Base-by-base conservation (phyloP, 2,329 filamentous ascomycete genomes). In the Microthyrium microscopicum region DNA sequence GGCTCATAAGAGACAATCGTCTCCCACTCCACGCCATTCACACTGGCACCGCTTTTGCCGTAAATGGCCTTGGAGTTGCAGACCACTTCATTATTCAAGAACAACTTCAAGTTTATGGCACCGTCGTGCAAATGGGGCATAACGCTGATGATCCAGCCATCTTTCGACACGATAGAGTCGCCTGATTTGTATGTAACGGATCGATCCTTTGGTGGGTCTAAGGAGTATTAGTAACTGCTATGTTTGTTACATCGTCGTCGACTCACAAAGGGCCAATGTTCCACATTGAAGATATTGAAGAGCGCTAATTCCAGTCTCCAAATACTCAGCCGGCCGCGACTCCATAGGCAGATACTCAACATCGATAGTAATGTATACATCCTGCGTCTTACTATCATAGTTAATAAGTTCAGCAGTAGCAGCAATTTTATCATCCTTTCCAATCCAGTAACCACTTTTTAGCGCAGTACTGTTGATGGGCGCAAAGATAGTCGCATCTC, bases 1-100 rank as follows among this genome's bases (percentile, higher is more conserved):
- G 20, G 16, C 3, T 19, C 25, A n/a, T 36, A 36, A 5, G 34
- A 12, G 8, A 21, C 20, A 13, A 36, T 36, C 20, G 34, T 36
- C 22, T 36, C 34, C 34, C 34, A 36, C 16, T 29, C 24, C 22
- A 34, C 11, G 9, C 34, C 34, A 16, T 33, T 26, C 22, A 36
- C 19, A 19, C 29, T 29, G 22, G 32, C 29, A 18, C 34, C 34
- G 19, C 20, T 22, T 11, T 8, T 19, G 17, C 31, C 31, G 17
- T 36, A 36, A 5, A 26, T 17, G 20, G 34, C 34, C 6, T 27
- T n/a, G 8, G 29, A 4, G 13, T 16, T 21, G 31, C 34, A 36
- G 7, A 22, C 21, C 8, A 8, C 18, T n/a, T 27, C 21, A 6
- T n/a, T 20, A 12, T 35, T 35, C 3, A 35, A 12, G 4, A 35